These are phyloP conservation scores for Diaporthe australafricana DNA, from an alignment of 2,329 filamentous ascomycete species.

Conservation along the genomic window DNA sequence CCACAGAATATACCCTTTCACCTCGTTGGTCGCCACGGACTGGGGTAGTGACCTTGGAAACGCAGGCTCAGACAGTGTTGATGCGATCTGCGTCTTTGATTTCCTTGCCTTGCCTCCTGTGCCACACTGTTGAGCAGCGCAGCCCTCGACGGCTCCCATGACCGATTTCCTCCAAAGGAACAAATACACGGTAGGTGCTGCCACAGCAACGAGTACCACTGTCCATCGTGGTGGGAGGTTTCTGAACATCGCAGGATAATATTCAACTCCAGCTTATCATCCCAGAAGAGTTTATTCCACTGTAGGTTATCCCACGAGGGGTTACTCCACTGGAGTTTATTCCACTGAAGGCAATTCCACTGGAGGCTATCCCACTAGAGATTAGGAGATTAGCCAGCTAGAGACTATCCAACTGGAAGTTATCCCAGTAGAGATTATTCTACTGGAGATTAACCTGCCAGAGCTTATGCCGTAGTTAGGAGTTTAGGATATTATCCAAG, in stretches of 20 bases:
- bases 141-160: constrained; percentile 12
- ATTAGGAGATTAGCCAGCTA: too few relatives aligned
- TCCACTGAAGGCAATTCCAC: too few relatives aligned
- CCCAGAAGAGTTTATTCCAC: too few relatives aligned
- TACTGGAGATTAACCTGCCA: too few relatives aligned
- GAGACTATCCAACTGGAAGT: too few relatives aligned
- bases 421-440: too few relatives aligned
- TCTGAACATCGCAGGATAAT: background rate
- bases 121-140: background rate
- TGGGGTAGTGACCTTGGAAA: constrained; percentile 19
- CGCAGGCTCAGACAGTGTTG: background rate
- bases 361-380: too few relatives aligned
- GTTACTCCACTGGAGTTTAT: too few relatives aligned
- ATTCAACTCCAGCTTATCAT: too few relatives aligned
- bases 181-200: constrained; percentile 1
- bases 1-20: background rate
- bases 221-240: background rate
- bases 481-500: too few relatives aligned
- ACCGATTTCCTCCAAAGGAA: constrained; percentile 2
- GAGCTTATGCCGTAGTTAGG: too few relatives aligned
- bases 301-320: too few relatives aligned
- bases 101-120: background rate
- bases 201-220: background rate
- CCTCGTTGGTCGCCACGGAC: background rate
- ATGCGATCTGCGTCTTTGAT: background rate